Evolutionary conservation across 2,329 filamentous ascomycete genomes (phyloP), one percentile per base, ranked within the genome.

Genomic region (Hypoxylon rubiginosum): DNA sequence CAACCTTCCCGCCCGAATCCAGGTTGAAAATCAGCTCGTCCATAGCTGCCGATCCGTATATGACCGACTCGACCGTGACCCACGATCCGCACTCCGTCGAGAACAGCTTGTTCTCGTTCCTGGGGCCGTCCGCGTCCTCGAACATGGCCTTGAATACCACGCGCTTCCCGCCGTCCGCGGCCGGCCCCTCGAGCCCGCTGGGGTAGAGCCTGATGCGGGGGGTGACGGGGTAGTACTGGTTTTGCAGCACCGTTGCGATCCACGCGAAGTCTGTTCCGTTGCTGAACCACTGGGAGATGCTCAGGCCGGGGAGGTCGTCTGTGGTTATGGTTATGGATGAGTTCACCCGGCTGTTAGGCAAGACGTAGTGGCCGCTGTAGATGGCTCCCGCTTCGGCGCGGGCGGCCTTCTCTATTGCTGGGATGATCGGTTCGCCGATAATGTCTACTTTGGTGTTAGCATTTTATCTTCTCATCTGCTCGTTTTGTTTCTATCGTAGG

Each of bases 71-170:
- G 21, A 76, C 64, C 10, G 71, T 69, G 19, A 75, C 71, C 73
- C 74, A 76, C 1, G 71, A 71, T 15, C 72, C 74, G 48, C 74
- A 76, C 24, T 75, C 73, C 5, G 65, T 80, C 71, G 65, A 84
- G 74, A 72, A 83, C 68, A 77, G 74, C n/a, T 70, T 71, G 9
- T 67, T 60, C 1, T 70, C 64, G 13, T 71, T 57, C 8, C 68
- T 64, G 1, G 68, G 63, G 3, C 56, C 69, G 19, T 70, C 64
- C 8, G 75, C 69, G 32, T 77, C 76, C 61, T 78, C 76, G 45
- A 77, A 79, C 30, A 76, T 70, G 2, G 73, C 76, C 58, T 76
- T 78, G 67, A 78, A 77, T 3, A 64, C 73, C 4, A 76, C 71
- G 15, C 65, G 68, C 64, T 74, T 77, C 4, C 75, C 71, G 0